These are phyloP conservation scores for Sporothrix sp. DNA, from an alignment of 2,329 filamentous ascomycete species.

Conservation along the genomic window DNA sequence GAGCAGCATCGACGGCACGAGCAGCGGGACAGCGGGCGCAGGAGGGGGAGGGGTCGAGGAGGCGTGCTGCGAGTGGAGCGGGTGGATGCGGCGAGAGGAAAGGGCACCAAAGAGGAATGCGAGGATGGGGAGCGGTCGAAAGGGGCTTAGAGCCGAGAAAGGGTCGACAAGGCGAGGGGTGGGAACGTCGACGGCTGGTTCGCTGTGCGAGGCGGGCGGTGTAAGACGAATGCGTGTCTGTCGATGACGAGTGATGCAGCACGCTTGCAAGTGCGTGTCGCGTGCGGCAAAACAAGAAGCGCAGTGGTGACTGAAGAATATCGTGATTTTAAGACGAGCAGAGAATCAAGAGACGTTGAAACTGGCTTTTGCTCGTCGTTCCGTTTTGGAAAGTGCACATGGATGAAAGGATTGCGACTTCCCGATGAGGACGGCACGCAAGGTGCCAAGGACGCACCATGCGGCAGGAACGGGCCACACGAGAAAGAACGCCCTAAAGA, in stretches of 20 bases:
- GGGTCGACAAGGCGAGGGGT: neutral
- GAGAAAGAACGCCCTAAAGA: no score
- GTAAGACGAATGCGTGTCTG: neutral
- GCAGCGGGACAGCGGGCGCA: neutral
- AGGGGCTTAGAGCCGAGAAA: neutral
- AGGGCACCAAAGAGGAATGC: neutral
- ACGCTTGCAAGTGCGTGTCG: neutral
- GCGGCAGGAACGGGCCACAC: neutral
- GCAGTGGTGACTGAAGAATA: neutral
- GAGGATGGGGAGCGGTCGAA: neutral
- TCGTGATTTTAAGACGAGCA: neutral
- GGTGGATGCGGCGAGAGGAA: neutral
- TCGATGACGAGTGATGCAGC: constrained; percentile 1
- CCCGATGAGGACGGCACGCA: neutral
- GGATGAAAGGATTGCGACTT: neutral
- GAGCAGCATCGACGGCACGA: neutral
- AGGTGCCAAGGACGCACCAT: constrained; percentile 1
- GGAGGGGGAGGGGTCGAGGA: neutral
- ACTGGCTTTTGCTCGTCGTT: no score
- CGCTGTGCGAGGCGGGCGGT: neutral
- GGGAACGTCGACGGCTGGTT: neutral
- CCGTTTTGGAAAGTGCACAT: no score
- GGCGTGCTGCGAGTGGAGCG: neutral
- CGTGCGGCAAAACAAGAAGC: neutral
- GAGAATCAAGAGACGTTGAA: neutral